These are phyloP conservation scores for Kodamaea nitidulidarum DNA, from an alignment of 805 yeast species.

Conservation along the genomic window DNA sequence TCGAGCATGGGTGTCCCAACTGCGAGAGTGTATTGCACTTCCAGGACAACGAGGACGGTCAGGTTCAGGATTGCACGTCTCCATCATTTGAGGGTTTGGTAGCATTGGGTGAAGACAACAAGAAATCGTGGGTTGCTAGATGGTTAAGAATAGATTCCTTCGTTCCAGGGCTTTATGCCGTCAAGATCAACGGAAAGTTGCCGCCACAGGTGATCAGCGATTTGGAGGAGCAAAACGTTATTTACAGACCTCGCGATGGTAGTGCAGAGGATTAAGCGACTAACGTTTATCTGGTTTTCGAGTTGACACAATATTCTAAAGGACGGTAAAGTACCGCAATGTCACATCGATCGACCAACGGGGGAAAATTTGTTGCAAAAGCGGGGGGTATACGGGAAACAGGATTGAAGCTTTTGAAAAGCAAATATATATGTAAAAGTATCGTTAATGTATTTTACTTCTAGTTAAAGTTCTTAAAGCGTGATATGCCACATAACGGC, in stretches of 20 bases:
- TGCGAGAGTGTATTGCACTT: slow-evolving; percentile 85
- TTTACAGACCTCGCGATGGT: slow-evolving; percentile 94
- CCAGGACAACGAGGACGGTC: slow-evolving; percentile 73
- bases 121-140: slow-evolving; percentile 90
- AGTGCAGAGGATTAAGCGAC: slow-evolving; percentile 56
- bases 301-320: too few species aligned
- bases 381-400: background rate
- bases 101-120: slow-evolving; percentile 76
- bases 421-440: background rate
- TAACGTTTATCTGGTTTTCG: too few species aligned
- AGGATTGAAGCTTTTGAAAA: background rate
- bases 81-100: slow-evolving; percentile 95
- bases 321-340: too few species aligned
- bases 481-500: too few species aligned
- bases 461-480: background rate
- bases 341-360: too few species aligned
- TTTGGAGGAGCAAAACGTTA: slow-evolving; percentile 68
- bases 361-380: too few species aligned
- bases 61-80: slow-evolving; percentile 88
- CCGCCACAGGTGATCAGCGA: slow-evolving; percentile 82
- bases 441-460: background rate
- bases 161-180: slow-evolving; percentile 88
- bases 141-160: slow-evolving; percentile 92
- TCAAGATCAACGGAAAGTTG: slow-evolving; percentile 83
- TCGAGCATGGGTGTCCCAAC: slow-evolving; percentile 90